Conservation (phyloP, 2,329 filamentous ascomycete genomes). For the Clarireedia paspali region DNA sequence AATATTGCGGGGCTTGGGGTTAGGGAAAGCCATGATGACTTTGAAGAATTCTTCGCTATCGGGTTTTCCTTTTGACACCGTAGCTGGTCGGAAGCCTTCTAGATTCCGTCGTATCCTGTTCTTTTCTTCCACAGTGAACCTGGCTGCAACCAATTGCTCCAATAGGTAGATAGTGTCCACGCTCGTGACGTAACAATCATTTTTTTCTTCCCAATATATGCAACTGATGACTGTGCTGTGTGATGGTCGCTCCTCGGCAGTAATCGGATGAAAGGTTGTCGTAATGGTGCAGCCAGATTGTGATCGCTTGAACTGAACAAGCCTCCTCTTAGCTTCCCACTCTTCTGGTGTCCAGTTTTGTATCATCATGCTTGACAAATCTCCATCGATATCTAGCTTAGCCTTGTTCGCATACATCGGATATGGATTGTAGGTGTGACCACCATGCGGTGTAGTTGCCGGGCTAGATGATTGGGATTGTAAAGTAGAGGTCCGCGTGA, state of each 20-base stretch:
- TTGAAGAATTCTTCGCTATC: conserved; percentile 99
- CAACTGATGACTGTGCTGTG: conserved; percentile 94
- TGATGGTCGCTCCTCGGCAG: conserved; percentile 68
- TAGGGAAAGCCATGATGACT: conserved; percentile 95
- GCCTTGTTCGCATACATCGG: conserved; percentile 77
- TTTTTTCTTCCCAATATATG: conserved; percentile 92
- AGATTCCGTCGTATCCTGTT: conserved; percentile 94
- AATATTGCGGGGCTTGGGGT: conserved; percentile 92
- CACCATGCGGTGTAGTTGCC: conserved; percentile 38
- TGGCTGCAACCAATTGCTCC: conserved; percentile 76
- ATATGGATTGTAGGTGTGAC: conserved; percentile 35
- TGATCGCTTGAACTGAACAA: conserved; percentile 80
- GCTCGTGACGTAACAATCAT: conserved; percentile 87
- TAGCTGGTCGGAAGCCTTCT: conserved; percentile 86
- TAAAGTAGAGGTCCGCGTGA: conserved; percentile 62
- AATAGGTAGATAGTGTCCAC: conserved; percentile 96
- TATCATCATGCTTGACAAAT: conserved; percentile 70
- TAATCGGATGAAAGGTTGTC: conserved; percentile 70
- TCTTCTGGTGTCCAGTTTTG: conserved; percentile 79
- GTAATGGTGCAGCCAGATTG: conserved; percentile 78
- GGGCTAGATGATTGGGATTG: conserved; percentile 37
- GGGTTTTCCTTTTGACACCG: conserved; percentile 84
- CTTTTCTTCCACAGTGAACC: conserved; percentile 96
- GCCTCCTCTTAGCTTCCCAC: conserved; percentile 66
- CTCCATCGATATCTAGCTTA: conserved; percentile 73